Conservation (phyloP, 768 basidiomycete species). For the Boletus reticulatus region DNA sequence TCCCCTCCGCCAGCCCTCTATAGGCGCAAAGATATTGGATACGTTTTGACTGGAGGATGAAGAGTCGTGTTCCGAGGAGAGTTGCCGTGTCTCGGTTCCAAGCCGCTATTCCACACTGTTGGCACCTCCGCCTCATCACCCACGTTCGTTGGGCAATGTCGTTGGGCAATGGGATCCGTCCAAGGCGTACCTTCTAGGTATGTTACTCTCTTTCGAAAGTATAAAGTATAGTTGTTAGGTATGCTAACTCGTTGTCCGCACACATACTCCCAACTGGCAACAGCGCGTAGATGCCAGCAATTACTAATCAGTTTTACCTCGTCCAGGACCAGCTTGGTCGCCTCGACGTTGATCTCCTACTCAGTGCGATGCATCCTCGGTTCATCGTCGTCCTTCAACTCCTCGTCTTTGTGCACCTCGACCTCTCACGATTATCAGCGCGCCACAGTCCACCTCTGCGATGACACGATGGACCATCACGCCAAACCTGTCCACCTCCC, state of each 20-base stretch:
- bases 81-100: slow-evolving; percentile 3
- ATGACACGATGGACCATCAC: slow-evolving; percentile 95
- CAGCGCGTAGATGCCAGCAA: neutral
- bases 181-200: slow-evolving; percentile 16
- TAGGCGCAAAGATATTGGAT: slow-evolving; percentile 30
- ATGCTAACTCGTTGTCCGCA: neutral
- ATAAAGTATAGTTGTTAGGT: neutral
- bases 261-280: neutral
- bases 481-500: slow-evolving; percentile 76
- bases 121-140: slow-evolving; percentile 30
- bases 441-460: slow-evolving; percentile 89
- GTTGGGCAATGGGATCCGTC: too few relatives aligned
- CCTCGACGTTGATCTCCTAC: slow-evolving; percentile 90
- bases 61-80: slow-evolving; percentile 16
- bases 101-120: slow-evolving; percentile 17
- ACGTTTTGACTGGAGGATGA: slow-evolving; percentile 34
- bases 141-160: slow-evolving; percentile 17
- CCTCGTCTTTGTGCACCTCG: slow-evolving; percentile 67
- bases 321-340: slow-evolving; percentile 67
- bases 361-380: slow-evolving; percentile 78
- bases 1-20: slow-evolving; percentile 17
- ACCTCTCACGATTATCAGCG: slow-evolving; percentile 84
- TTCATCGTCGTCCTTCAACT: slow-evolving; percentile 64
- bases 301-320: slow-evolving; percentile 35
- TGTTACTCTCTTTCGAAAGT: neutral